Conservation (phyloP, 2,329 filamentous ascomycete genomes). For the Ascochyta fabae region DNA sequence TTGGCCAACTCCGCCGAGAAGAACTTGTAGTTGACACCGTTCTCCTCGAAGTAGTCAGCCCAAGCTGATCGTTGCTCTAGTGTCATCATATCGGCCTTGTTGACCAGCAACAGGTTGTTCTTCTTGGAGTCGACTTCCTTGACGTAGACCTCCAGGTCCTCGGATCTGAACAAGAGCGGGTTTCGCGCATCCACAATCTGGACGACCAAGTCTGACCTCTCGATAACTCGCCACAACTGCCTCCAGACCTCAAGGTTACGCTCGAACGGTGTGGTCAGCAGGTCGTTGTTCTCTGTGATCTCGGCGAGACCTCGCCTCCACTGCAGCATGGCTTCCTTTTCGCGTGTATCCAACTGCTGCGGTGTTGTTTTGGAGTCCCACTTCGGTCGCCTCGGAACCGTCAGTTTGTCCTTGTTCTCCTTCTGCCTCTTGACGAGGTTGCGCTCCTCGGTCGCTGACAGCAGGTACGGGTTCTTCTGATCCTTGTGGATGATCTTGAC, state of each 20-base stretch:
- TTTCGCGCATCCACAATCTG: conserved; percentile 98
- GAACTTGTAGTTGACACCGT: conserved; percentile 89
- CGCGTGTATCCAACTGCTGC: conserved; percentile 77
- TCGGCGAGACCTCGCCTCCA: conserved; percentile 93
- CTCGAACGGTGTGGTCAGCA: conserved; percentile 98
- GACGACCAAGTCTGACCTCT: conserved; percentile 91
- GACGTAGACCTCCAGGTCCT: conserved; percentile 92
- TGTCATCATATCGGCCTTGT: conserved; percentile 99
- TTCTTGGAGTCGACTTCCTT: conserved; percentile 89
- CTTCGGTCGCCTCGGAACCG: conserved; percentile 84
- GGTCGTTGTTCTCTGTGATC: conserved; percentile 88
- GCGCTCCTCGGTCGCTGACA: conserved; percentile 84
- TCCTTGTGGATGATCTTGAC: conserved; percentile 98
- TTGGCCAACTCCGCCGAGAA: conserved; percentile 95
- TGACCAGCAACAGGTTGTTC: conserved; percentile 89
- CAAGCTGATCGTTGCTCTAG: conserved; percentile 78
- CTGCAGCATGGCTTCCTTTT: conserved; percentile 80
- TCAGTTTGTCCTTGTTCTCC: conserved; percentile 77
- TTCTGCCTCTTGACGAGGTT: conserved; percentile 80
- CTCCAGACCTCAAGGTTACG: conserved; percentile 97
- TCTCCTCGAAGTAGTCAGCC: conserved; percentile 83
- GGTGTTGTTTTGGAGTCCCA: conserved; percentile 90
- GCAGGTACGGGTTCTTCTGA: conserved; percentile 91
- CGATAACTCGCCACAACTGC: conserved; percentile 97
- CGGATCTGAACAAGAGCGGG: conserved; percentile 89